Base-by-base conservation (phyloP, 83 land plant genomes). In the Diphasiastrum complanatum region DNA sequence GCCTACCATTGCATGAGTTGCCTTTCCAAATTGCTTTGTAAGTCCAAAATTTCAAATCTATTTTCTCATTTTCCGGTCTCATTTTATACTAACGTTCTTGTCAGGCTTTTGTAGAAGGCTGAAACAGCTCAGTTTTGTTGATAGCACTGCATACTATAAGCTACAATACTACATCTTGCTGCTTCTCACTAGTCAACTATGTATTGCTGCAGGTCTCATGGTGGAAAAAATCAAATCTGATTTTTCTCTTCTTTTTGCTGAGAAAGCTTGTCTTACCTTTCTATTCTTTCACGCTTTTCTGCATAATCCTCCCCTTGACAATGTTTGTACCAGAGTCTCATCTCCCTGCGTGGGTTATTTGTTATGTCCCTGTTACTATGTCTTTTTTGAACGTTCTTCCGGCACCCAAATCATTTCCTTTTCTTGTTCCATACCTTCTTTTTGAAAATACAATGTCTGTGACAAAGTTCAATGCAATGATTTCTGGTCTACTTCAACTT, bases 211-310 rank as follows among this genome's bases (percentile, higher is more conserved):
- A 85, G 85, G 78, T 85, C 29, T 68, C 78, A 36, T 33, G 75
- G 4, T 69, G 85, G 82, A 85, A 81, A 78, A 85, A 85, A 45
- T 59, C 69, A 49, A 85, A 85, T 69, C 30, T 85, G 58, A 81
- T 85, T 28, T 73, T 85, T 60, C 80, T 85, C 28, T 85, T 85
- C 71, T 85, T 85, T 64, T 72, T 85, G 33, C 83, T 85, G 3
- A 58, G 85, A 45, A 85, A 85, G 65, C 69, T 85, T 12, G 76
- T 85, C 14, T 51, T 85, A 19, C 89, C 89, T 23, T 81, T 85
- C 36, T 85, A 81, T 48, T 85, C 89, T 0, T 85, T 85, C 69
- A 85, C 83, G 18, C 86, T 85, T 8, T 82, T 85, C 83, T 81
- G 82, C 60, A 76, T 85, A 6, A 78, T 85, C 64, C 85, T 85